Base-by-base conservation (phyloP, 352 stramenopile genomes). In the Plasmopara viticola region DNA sequence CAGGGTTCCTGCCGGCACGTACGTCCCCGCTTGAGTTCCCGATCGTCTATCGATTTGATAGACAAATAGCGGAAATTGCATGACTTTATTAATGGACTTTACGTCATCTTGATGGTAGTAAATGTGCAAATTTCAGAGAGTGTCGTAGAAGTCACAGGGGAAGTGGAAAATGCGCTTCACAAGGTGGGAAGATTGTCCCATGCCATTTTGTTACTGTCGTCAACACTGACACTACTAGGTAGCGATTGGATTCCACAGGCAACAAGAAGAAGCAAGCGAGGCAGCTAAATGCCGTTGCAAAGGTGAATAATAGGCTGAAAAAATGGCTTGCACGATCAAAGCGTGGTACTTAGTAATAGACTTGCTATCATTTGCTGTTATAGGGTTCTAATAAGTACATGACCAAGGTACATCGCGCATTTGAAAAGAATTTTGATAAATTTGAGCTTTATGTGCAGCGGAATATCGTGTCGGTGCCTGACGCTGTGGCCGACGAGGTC, bases 371-470 rank as follows among this genome's bases (percentile, higher is more conserved):
- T 51, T 34, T 33, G 6, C 2, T 52, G 9, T n/a, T 53, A 3
- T 28, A 90, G 77, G 60, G 71, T 30, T 75, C 77, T 9, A 72
- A 49, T 29, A 69, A 74, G 45, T 90, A 86, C 48, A 88, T 89
- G 64, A 33, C 64, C 10, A 68, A 72, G 28, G 69, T 91, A 8
- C 66, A 84, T 49, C 59, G 53, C 15, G 65, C 62, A n/a, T 87
- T 91, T 42, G 70, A 77, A 33, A 87, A 84, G 53, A 91, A 91
- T 54, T 91, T 91, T 53, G 76, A 86, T 64, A 91, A 91, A 56
- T 86, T 91, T 44, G 81, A 89, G 53, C 55, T 89, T 8, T 91
- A 91, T 40, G 67, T 89, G 56, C 62, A 73, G 0, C 78, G 81
- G 54, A 91, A 89, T 48, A 85, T 91, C 34, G 76, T 89, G 30